phyloP scores from a whole-genome alignment of 202 grass and related monocot species.

The Saccharum hybrid region DNA sequence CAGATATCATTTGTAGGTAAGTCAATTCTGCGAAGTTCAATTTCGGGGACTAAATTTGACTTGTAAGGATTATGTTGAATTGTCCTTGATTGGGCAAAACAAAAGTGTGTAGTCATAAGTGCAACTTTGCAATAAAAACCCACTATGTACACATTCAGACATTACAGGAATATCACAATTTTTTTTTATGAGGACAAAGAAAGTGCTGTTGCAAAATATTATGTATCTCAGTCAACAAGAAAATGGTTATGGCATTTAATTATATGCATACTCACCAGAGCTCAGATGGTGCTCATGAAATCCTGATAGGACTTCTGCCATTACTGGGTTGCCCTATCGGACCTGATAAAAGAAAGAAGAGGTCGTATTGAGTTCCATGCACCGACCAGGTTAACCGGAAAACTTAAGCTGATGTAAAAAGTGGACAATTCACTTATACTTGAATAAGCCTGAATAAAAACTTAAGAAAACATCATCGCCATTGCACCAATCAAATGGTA shows the following conservation, averaged over 20 bases:
- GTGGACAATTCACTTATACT: not conserved
- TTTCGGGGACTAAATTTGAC: conserved; percentile 1
- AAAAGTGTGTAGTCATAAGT: not conserved
- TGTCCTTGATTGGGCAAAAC: not conserved
- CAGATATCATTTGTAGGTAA: not conserved
- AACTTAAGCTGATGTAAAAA: not conserved
- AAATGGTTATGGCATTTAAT: not conserved
- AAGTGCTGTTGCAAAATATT: not conserved
- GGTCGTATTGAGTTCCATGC: not conserved
- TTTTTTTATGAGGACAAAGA: not conserved
- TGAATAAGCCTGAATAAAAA: not conserved
- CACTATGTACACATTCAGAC: not conserved
- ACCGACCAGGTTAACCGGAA: not conserved
- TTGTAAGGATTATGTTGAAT: not conserved
- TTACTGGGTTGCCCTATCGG: conserved; percentile 49
- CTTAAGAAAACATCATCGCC: not conserved
- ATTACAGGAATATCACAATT: not conserved
- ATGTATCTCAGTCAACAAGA: conserved; percentile 8
- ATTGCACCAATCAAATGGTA: conserved; percentile 15
- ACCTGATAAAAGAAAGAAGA: conserved; percentile 53
- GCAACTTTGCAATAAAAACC: not conserved
- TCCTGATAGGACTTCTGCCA: conserved; percentile 82
- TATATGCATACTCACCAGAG: conserved; percentile 48
- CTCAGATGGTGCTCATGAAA: conserved; percentile 66
- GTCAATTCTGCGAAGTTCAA: not conserved